These are phyloP conservation scores for Alternaria conjuncta DNA, from an alignment of 2,329 filamentous ascomycete species.

Conservation along the genomic window DNA sequence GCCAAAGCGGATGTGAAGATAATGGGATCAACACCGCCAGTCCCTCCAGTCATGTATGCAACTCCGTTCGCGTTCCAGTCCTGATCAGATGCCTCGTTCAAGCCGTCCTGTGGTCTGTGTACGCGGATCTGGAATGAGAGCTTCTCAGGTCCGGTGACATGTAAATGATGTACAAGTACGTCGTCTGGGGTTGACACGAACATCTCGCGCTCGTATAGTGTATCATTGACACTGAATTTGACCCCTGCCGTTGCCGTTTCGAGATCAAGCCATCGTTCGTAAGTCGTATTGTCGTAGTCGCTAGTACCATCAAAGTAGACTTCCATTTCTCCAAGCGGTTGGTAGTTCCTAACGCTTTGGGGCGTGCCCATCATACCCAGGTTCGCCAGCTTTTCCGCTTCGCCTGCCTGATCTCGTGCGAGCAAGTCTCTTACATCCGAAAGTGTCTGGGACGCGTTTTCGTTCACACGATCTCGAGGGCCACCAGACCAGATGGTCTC, in stretches of 20 bases:
- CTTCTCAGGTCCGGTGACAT: neutral
- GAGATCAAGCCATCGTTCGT: conserved; percentile 6
- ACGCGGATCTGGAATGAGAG: conserved; percentile 10
- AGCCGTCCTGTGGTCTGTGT: conserved; percentile 6
- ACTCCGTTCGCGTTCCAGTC: conserved; percentile 4
- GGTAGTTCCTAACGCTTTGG: conserved; percentile 3
- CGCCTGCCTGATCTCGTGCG: neutral
- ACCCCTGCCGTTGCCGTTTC: neutral
- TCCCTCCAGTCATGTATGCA: conserved; percentile 9
- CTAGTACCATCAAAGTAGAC: conserved; percentile 4
- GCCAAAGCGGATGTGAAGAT: conserved; percentile 5
- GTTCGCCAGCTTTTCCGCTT: conserved; percentile 9
- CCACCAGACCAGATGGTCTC: conserved; percentile 48
- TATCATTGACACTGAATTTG: neutral
- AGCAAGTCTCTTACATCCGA: conserved; percentile 5
- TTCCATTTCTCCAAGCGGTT: conserved; percentile 7
- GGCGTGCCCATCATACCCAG: conserved; percentile 10
- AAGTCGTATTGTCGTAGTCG: neutral
- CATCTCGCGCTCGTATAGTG: conserved; percentile 6
- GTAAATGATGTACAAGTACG: conserved; percentile 15
- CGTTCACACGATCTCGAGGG: conserved; percentile 49
- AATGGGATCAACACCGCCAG: conserved; percentile 3
- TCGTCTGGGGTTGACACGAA: conserved; percentile 9
- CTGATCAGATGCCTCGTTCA: conserved; percentile 5
- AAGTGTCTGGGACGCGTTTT: conserved; percentile 4